These are phyloP conservation scores for Tylopilus subfusipes DNA, from an alignment of 768 basidiomycete genomes.

Conservation along the genomic window DNA sequence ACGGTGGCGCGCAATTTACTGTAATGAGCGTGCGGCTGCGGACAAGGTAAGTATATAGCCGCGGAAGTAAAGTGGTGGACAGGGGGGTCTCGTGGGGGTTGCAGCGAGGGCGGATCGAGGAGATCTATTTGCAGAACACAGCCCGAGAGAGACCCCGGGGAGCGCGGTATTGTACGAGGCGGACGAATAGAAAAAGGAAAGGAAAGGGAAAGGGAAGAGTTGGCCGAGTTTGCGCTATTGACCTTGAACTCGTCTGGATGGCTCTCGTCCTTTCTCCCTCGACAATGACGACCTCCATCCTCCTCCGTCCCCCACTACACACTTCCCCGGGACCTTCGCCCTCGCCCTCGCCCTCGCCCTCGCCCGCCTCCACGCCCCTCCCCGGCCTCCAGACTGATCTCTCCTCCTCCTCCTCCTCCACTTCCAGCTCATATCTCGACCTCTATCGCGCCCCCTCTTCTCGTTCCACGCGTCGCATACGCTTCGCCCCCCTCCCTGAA, in stretches of 20 bases:
- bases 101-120: neutral
- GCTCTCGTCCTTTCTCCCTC: constrained; percentile 6
- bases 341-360: constrained; percentile 1
- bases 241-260: neutral
- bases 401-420: constrained; percentile 19
- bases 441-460: constrained; percentile 8
- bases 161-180: constrained; percentile 3
- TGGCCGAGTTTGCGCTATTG: neutral
- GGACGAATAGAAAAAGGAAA: constrained; percentile 15
- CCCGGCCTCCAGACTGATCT: constrained; percentile 15
- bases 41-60: no score
- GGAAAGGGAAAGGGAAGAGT: neutral
- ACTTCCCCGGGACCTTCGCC: neutral
- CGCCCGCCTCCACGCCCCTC: constrained; percentile 6
- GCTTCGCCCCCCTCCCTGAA: constrained; percentile 85
- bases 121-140: constrained; percentile 18
- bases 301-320: constrained; percentile 10
- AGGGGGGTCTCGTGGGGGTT: constrained; percentile 3
- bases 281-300: constrained; percentile 22
- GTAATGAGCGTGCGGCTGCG: neutral
- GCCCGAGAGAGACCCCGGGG: constrained; percentile 20
- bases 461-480: constrained; percentile 41
- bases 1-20: neutral
- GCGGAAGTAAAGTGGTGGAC: neutral
- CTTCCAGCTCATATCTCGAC: constrained; percentile 20